Percentiles rank a stretch among this genome's conserved stretches.
phyloP scores from a whole-genome alignment of 108 stramenopile species.

The Cyclotella cryptica region DNA sequence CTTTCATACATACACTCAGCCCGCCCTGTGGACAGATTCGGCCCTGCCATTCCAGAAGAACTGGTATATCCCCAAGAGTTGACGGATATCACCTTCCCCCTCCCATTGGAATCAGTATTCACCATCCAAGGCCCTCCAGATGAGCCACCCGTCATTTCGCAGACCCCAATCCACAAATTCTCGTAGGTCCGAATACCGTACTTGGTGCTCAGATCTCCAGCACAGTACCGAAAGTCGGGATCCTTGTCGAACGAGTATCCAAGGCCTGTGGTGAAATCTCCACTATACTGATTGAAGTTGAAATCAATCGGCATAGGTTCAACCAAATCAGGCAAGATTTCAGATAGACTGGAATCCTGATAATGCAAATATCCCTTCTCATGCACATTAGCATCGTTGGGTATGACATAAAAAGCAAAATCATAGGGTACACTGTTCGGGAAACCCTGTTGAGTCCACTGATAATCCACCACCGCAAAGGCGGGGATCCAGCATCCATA shows the following conservation, averaged over 20 bases:
- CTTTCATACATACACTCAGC: conserved; percentile 49
- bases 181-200: conserved; percentile 40
- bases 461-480: conserved; percentile 48
- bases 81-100: conserved; percentile 39
- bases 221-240: conserved; percentile 48
- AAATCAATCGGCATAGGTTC: conserved; percentile 49
- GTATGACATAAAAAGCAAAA: conserved; percentile 41
- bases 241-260: conserved; percentile 50
- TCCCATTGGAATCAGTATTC: conserved; percentile 34
- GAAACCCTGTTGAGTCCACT: conserved; percentile 38
- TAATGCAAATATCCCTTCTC: conserved; percentile 28
- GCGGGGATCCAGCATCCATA: conserved; percentile 47
- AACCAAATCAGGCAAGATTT: conserved; percentile 32
- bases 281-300: conserved; percentile 17
- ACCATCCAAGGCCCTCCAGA: conserved; percentile 53
- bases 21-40: conserved; percentile 29
- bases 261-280: conserved; percentile 33
- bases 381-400: conserved; percentile 28
- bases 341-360: conserved; percentile 15
- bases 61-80: conserved; percentile 53
- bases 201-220: conserved; percentile 20
- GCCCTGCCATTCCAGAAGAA: conserved; percentile 46
- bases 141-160: conserved; percentile 46
- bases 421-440: conserved; percentile 46
- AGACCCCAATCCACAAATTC: conserved; percentile 41